These are phyloP conservation scores for Exophiala bonariae DNA, from an alignment of 2,329 filamentous ascomycete species.

Conservation along the genomic window DNA sequence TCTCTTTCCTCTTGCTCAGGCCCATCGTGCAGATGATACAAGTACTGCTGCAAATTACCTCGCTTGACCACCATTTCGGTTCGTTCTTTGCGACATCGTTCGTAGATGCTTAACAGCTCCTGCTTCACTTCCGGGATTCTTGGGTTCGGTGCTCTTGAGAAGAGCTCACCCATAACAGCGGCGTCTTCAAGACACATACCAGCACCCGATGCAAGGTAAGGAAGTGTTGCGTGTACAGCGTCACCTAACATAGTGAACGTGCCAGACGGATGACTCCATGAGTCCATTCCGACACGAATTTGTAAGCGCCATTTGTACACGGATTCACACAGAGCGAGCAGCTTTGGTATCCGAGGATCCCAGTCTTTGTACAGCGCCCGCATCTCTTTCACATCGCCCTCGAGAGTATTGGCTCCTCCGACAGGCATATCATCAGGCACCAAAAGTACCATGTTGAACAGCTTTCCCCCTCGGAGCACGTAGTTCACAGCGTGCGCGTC, in stretches of 20 bases:
- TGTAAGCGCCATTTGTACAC: slow-evolving; percentile 43
- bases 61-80: slow-evolving; percentile 61
- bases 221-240: slow-evolving; percentile 48
- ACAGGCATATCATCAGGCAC: slow-evolving; percentile 45
- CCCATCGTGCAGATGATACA: slow-evolving; percentile 64
- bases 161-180: slow-evolving; percentile 34
- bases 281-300: slow-evolving; percentile 20
- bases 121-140: slow-evolving; percentile 27
- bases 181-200: slow-evolving; percentile 35
- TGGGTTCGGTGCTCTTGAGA: slow-evolving; percentile 28
- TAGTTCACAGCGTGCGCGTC: slow-evolving; percentile 48
- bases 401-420: slow-evolving; percentile 23
- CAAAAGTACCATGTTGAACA: slow-evolving; percentile 47
- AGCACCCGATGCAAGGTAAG: slow-evolving; percentile 34
- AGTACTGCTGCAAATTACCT: slow-evolving; percentile 61
- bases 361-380: slow-evolving; percentile 32
- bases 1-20: slow-evolving; percentile 57
- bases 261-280: slow-evolving; percentile 20
- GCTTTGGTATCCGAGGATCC: slow-evolving; percentile 32
- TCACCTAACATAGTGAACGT: slow-evolving; percentile 40
- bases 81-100: slow-evolving; percentile 57
- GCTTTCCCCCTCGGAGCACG: slow-evolving; percentile 40
- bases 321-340: slow-evolving; percentile 25
- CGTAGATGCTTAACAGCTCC: slow-evolving; percentile 43
- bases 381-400: slow-evolving; percentile 37